phyloP scores from a whole-genome alignment of 31 red algal species.

The Endocladia muricata region DNA sequence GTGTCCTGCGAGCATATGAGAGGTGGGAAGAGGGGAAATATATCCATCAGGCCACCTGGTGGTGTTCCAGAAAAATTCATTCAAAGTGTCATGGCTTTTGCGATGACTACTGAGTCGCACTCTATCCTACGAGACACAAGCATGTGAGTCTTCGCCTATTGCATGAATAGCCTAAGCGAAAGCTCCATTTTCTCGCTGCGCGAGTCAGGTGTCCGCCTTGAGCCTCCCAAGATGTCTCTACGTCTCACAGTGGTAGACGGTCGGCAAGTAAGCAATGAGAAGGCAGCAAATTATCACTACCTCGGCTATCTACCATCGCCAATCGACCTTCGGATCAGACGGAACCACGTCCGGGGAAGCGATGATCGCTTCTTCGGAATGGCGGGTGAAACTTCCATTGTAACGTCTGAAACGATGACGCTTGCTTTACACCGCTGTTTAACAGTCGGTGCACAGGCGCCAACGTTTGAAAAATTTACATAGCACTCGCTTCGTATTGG shows the following conservation, averaged over 20 bases:
- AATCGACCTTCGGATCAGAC: not conserved
- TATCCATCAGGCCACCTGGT: not conserved
- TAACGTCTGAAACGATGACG: not conserved
- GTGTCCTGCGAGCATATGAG: not conserved
- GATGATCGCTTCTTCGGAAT: not conserved
- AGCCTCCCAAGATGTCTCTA: not conserved
- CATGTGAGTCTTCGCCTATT: not conserved
- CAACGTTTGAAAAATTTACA: not conserved
- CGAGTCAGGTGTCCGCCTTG: not conserved
- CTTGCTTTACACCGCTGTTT: not conserved
- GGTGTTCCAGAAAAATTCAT: not conserved
- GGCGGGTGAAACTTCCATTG: not conserved
- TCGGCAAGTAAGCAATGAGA: not conserved
- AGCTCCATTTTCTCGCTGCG: not conserved
- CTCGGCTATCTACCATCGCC: not conserved
- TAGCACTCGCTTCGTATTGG: constrained; percentile 4
- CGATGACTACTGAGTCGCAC: not conserved
- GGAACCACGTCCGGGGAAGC: not conserved
- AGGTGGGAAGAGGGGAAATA: not conserved
- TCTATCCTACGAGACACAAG: not conserved
- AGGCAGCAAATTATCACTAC: not conserved
- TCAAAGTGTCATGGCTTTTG: not conserved
- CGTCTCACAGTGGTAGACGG: not conserved
- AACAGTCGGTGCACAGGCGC: not conserved
- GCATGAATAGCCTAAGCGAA: not conserved